Conservation (phyloP, 2,329 filamentous ascomycete genomes). For the Colletotrichum spaethianum region DNA sequence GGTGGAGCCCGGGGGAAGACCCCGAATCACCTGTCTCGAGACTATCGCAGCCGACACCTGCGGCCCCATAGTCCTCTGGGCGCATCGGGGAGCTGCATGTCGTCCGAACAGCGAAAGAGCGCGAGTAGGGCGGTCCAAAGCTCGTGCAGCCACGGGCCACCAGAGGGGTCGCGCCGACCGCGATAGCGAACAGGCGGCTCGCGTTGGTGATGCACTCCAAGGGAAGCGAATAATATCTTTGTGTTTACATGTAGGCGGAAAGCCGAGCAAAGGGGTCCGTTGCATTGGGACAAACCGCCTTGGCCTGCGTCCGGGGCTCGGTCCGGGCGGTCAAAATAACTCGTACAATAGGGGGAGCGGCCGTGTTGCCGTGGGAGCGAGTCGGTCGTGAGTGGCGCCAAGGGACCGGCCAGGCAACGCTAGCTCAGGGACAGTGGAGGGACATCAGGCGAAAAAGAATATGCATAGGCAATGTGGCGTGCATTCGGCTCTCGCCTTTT, state of each 20-base stretch:
- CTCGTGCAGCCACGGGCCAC: slow-evolving; percentile 6
- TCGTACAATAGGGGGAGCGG: not conserved
- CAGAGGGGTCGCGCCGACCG: slow-evolving; percentile 20
- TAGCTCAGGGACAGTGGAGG: slow-evolving; percentile 23
- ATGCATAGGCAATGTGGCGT: slow-evolving; percentile 24
- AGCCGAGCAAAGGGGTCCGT: slow-evolving; percentile 31
- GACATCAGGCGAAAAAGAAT: slow-evolving; percentile 22
- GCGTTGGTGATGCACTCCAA: not conserved
- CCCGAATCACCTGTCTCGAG: slow-evolving; percentile 10
- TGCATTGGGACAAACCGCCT: slow-evolving; percentile 34
- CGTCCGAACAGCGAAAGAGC: slow-evolving; percentile 33
- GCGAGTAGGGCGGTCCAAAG: slow-evolving; percentile 6
- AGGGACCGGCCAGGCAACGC: slow-evolving; percentile 3
- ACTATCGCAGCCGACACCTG: slow-evolving; percentile 8
- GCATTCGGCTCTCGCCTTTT: slow-evolving; percentile 39
- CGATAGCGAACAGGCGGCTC: slow-evolving; percentile 22
- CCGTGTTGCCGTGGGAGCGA: not conserved
- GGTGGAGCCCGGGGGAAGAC: not conserved
- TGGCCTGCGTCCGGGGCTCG: slow-evolving; percentile 34
- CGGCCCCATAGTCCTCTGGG: not conserved
- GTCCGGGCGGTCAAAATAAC: slow-evolving; percentile 27
- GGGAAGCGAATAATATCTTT: slow-evolving; percentile 18
- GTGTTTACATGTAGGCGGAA: not conserved
- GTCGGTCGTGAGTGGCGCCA: slow-evolving; percentile 21
- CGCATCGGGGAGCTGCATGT: slow-evolving; percentile 10